Percentiles rank a stretch among this genome's conserved stretches.
Conservation (phyloP, 768 basidiomycete species). For the Agaricus sinodeliciosus region DNA sequence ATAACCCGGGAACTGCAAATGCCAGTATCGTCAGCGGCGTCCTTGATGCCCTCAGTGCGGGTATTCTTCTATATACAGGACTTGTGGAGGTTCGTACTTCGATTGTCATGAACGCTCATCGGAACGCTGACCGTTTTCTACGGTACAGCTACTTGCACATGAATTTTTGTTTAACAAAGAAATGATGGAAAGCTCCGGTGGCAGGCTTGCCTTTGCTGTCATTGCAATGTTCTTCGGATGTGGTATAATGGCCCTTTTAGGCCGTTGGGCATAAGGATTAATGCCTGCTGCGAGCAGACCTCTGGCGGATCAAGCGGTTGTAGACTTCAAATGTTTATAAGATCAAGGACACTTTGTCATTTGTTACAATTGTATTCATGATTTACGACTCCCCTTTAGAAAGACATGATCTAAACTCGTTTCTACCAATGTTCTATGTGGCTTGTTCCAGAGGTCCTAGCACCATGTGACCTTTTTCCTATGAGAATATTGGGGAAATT, state of each 20-base stretch:
- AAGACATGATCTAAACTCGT: too few species aligned
- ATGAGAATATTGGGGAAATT: too few species aligned
- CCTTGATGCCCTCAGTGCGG: slow-evolving; percentile 79
- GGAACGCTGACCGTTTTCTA: slow-evolving; percentile 1
- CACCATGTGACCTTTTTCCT: too few species aligned
- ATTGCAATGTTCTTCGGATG: slow-evolving; percentile 78
- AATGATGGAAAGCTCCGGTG: slow-evolving; percentile 66
- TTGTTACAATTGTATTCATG: too few species aligned
- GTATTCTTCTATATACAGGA: slow-evolving; percentile 85
- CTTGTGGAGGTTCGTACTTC: slow-evolving; percentile 61
- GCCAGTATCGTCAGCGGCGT: slow-evolving; percentile 81
- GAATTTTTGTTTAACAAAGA: slow-evolving; percentile 90
- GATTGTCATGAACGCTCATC: background rate
- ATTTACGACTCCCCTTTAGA: too few species aligned
- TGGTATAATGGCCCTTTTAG: slow-evolving; percentile 87
- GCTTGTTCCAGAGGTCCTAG: too few species aligned
- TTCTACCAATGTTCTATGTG: too few species aligned
- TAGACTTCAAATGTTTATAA: too few species aligned
- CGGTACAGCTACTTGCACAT: slow-evolving; percentile 74
- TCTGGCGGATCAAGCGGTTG: too few species aligned
- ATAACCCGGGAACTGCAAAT: slow-evolving; percentile 73
- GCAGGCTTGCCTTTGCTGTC: slow-evolving; percentile 65
- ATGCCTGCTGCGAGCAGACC: too few species aligned
- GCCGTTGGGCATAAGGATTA: slow-evolving; percentile 69
- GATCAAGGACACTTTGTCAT: too few species aligned